A percentile compares a stretch with the other conserved stretches of the same genome.
These are phyloP conservation scores for Rhynchospora breviuscula DNA, from an alignment of 176 grass and related monocot genomes.

Conservation along the genomic window DNA sequence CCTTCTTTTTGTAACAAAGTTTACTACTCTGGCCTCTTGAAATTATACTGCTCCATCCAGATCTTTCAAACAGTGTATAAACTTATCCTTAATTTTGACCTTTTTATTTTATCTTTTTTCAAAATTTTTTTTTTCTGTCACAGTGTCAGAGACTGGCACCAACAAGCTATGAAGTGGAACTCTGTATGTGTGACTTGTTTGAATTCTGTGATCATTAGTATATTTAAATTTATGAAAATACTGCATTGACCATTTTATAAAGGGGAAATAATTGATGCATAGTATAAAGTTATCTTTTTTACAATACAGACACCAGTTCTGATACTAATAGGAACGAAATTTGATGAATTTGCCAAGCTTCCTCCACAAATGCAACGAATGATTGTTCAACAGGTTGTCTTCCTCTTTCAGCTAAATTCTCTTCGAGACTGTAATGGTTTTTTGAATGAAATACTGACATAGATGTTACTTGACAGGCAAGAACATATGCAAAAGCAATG, in stretches of 20 bases:
- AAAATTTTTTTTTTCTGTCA: not conserved
- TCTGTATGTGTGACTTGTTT: conserved; percentile 37
- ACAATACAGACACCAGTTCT: conserved; percentile 64
- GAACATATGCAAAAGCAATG: conserved; percentile 96
- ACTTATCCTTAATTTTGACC: conserved; percentile 20
- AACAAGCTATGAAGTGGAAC: conserved; percentile 73
- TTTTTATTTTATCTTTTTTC: too few relatives aligned
- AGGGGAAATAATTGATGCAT: not conserved
- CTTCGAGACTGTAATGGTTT: not conserved
- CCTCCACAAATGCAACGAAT: conserved; percentile 94
- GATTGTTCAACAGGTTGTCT: conserved; percentile 57
- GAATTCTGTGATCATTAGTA: not conserved
- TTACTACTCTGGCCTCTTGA: not conserved
- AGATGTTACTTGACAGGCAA: conserved; percentile 41
- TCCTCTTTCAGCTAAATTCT: not conserved
- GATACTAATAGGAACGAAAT: conserved; percentile 94
- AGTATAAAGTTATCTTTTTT: not conserved
- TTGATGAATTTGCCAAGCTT: conserved; percentile 95
- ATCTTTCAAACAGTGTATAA: not conserved
- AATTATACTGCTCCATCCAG: not conserved
- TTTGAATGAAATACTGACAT: not conserved
- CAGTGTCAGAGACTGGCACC: conserved; percentile 76
- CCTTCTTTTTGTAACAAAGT: not conserved
- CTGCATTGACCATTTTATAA: not conserved
- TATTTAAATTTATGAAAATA: not conserved